Evolutionary conservation across 2,329 filamentous ascomycete genomes (phyloP).

Genomic region (Incumbomyces lentus): DNA sequence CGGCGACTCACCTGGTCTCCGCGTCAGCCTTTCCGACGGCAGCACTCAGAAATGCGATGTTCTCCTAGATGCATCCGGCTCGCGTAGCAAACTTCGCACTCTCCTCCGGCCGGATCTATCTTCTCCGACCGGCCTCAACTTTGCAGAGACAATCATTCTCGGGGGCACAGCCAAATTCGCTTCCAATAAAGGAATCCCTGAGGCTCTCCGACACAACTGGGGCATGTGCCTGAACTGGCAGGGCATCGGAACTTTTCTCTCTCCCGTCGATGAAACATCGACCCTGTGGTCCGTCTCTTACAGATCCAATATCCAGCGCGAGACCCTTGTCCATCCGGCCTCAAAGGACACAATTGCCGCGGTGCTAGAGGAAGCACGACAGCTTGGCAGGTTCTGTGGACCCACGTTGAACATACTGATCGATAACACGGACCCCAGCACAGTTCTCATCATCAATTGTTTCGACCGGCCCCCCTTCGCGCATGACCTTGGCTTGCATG

Average conservation of each 20-base stretch:
- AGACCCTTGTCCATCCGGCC: slow-evolving; percentile 11
- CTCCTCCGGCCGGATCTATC: slow-evolving; percentile 30
- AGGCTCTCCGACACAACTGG: slow-evolving; percentile 29
- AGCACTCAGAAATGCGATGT: slow-evolving; percentile 25
- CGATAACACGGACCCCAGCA: slow-evolving; percentile 29
- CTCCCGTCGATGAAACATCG: slow-evolving; percentile 33
- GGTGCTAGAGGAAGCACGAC: slow-evolving; percentile 14
- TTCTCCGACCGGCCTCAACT: slow-evolving; percentile 23
- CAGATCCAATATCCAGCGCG: slow-evolving; percentile 6
- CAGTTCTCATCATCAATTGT: slow-evolving; percentile 32
- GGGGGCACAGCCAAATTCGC: slow-evolving; percentile 31
- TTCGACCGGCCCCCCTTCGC: slow-evolving; percentile 37
- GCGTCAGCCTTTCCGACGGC: slow-evolving; percentile 9
- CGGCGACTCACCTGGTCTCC: slow-evolving; percentile 5
- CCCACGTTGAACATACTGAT: slow-evolving; percentile 35
- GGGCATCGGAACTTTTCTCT: slow-evolving; percentile 36
- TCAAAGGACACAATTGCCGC: slow-evolving; percentile 9
- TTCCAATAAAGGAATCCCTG: slow-evolving; percentile 22
- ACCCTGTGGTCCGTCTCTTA: slow-evolving; percentile 37
- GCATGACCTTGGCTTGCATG: slow-evolving; percentile 24
- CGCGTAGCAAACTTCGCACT: slow-evolving; percentile 33
- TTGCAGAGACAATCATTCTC: slow-evolving; percentile 31
- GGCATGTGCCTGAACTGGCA: slow-evolving; percentile 31
- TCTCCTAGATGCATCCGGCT: slow-evolving; percentile 38
- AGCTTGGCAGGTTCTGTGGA: slow-evolving; percentile 28